A percentile compares a stretch with the other conserved stretches of the same genome.
These are phyloP conservation scores for Mariannaea sp. DNA, from an alignment of 2,329 filamentous ascomycete species.

Conservation along the genomic window DNA sequence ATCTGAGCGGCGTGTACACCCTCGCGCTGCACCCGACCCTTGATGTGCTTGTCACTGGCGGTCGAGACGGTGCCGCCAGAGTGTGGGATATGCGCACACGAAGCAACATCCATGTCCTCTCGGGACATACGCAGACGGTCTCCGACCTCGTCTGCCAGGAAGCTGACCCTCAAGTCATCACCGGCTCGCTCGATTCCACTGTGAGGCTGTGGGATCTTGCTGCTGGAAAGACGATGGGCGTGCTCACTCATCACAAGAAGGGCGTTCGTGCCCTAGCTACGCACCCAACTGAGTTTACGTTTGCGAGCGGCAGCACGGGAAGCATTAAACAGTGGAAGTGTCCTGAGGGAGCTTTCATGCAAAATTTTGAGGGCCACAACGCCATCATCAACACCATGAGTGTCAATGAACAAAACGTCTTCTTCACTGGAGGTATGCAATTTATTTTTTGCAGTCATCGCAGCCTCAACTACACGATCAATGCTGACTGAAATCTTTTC, in stretches of 20 bases:
- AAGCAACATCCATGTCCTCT: constrained; percentile 91
- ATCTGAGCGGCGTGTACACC: constrained; percentile 94
- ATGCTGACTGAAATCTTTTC: constrained; percentile 20
- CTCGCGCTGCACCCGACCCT: constrained; percentile 91
- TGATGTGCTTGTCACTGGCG: constrained; percentile 92
- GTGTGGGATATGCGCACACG: constrained; percentile 99
- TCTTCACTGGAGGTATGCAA: constrained; percentile 78
- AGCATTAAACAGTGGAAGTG: constrained; percentile 99
- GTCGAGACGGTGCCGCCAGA: constrained; percentile 88
- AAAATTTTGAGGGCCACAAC: constrained; percentile 97
- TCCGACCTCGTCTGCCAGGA: constrained; percentile 91
- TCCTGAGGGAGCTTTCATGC: constrained; percentile 97
- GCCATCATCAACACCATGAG: constrained; percentile 93
- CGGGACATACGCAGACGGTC: constrained; percentile 89
- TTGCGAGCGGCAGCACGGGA: constrained; percentile 87
- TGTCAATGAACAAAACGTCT: constrained; percentile 91
- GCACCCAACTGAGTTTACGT: constrained; percentile 94
- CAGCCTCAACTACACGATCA: too few relatives aligned
- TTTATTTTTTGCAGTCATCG: too few relatives aligned
- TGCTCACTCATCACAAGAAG: constrained; percentile 98
- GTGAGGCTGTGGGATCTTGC: constrained; percentile 94
- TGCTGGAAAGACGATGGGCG: constrained; percentile 93
- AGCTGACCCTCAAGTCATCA: constrained; percentile 94
- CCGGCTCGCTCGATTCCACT: constrained; percentile 87
- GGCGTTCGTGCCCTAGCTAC: constrained; percentile 83